A percentile compares a stretch with the other conserved stretches of the same genome.
phyloP scores from a whole-genome alignment of 2,329 filamentous ascomycete genomes.

The Fusarium chuoi region DNA sequence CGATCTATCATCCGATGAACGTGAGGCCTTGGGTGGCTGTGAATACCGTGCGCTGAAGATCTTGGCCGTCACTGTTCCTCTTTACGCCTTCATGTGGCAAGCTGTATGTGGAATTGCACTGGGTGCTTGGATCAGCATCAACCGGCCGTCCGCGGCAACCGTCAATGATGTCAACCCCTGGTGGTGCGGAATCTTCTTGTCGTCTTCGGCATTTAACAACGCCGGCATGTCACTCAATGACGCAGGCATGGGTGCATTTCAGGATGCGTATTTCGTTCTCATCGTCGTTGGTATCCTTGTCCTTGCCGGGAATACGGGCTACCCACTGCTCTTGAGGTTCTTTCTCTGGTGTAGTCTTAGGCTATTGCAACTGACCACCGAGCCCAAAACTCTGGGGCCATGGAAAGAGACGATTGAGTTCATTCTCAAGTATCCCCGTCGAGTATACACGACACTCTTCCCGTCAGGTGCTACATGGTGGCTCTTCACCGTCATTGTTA shows the following conservation, averaged over 20 bases:
- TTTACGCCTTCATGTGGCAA: slow-evolving; percentile 71
- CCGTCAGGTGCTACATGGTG: slow-evolving; percentile 73
- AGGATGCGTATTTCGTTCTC: slow-evolving; percentile 61
- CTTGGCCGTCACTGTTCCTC: slow-evolving; percentile 67
- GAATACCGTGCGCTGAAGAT: slow-evolving; percentile 72
- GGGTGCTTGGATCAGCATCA: slow-evolving; percentile 68
- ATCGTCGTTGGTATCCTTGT: slow-evolving; percentile 67
- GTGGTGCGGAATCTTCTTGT: slow-evolving; percentile 76
- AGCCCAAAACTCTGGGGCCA: slow-evolving; percentile 48
- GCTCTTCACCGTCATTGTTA: slow-evolving; percentile 68
- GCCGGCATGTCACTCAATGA: slow-evolving; percentile 76
- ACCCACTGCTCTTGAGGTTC: slow-evolving; percentile 70
- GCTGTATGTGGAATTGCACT: slow-evolving; percentile 67
- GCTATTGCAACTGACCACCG: slow-evolving; percentile 52
- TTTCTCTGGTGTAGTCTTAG: slow-evolving; percentile 65
- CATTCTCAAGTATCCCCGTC: slow-evolving; percentile 65
- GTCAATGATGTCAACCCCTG: slow-evolving; percentile 71
- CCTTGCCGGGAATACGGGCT: slow-evolving; percentile 73
- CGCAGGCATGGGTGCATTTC: slow-evolving; percentile 72
- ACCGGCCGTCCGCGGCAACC: slow-evolving; percentile 59
- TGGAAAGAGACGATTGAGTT: slow-evolving; percentile 63
- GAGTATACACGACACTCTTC: slow-evolving; percentile 73
- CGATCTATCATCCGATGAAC: slow-evolving; percentile 62
- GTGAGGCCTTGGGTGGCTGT: slow-evolving; percentile 68
- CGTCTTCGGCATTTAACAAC: slow-evolving; percentile 76